Evolutionary conservation across 2,329 filamentous ascomycete genomes (phyloP), one percentile per base, ranked within the genome.

Genomic region (Colletotrichum graminicola): DNA sequence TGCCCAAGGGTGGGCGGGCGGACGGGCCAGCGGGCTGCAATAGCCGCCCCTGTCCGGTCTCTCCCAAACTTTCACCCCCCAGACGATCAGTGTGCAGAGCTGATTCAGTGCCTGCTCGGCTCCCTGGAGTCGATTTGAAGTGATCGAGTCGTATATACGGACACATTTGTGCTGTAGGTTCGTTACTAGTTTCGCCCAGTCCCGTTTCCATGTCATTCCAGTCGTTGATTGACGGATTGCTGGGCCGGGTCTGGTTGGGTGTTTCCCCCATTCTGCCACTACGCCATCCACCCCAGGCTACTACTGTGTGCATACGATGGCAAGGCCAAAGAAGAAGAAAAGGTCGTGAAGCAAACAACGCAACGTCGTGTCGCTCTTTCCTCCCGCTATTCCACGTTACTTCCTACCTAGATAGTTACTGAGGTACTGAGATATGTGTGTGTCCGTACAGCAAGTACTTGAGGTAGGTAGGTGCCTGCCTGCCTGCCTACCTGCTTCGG

Each of bases 21-120:
- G 65, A 49, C 36, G 11, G 12, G 36, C 51, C 51, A 62, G 68
- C 64, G 64, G 65, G 68, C 68, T 71, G 65, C 65, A 43, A 51
- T 65, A 68, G 68, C 63, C 68, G 39, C 39, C 41, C 67, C 34
- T 55, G 43, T 62, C 63, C 34, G 34, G 10, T 59, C 12, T 68
- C 52, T 68, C 56, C 47, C 14, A 23, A 7, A 49, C 26, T 57
- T 43, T 51, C 18, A 41, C 54, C 43, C 52, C 43, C 56, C 12
- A 51, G 18, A 36, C 59, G 59, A 57, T 54, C 66, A n/a, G 52
- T 21, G 18, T 55, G 8, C 18, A 36, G 11, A n/a, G 29, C 34
- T 55, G 52, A 55, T 14, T 36, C 32, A 36, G 32, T 12, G 2
- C 47, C 5, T 16, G 39, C 14, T 18, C 39, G 39, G 39, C 29